Evolutionary conservation across 192 early-diverging fungal species (phyloP), one percentile per base, ranked within the genome.

Genomic region (Podochytrium sp.): DNA sequence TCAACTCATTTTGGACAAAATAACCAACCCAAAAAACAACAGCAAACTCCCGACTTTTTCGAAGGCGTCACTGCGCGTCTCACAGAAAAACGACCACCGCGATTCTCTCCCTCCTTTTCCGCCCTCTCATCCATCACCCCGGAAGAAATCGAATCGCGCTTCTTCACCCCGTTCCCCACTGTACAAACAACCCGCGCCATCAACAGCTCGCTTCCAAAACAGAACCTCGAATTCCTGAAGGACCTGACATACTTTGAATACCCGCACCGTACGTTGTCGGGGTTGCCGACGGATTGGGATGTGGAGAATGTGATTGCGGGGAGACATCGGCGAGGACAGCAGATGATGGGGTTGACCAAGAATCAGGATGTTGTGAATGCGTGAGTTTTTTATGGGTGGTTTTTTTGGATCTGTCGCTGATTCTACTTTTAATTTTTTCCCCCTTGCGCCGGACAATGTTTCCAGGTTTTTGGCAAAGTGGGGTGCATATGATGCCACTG

Each of bases 1-100:
- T 18, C 55, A 10, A 30, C 55, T 57, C 18, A 56, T n/a, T 56
- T 14, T 39, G 20, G 4, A 32, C 23, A 49, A 39, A 16, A 30
- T 16, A n/a, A 35, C 6, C 18, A 47, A 64, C n/a, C n/a, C n/a
- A n/a, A n/a, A n/a, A n/a, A n/a, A n/a, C n/a, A n/a, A n/a, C 64
- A 77, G 77, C 71, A 75, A 49, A 89, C 84, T 1, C 88, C 87
- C 52, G 96, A 99, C 76, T 95, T 99, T 74, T 75, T 84, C 47
- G 95, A 96, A 85, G 96, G 98, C 16, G 95, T 98, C 0, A 91
- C 76, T 16, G 90, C 92, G 18, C 77, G 84, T 33, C 82, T 99
- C 67, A 82, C 96, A 41, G 81, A 89, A 68, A 93, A 94, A 65
- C 71, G 81, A 25, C 66, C 75, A 34, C 86, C 95, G 2, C 42